Evolutionary conservation across 2,329 filamentous ascomycete species (phyloP), one percentile per base, ranked within the genome.

Genomic region (Colletotrichum sp.): DNA sequence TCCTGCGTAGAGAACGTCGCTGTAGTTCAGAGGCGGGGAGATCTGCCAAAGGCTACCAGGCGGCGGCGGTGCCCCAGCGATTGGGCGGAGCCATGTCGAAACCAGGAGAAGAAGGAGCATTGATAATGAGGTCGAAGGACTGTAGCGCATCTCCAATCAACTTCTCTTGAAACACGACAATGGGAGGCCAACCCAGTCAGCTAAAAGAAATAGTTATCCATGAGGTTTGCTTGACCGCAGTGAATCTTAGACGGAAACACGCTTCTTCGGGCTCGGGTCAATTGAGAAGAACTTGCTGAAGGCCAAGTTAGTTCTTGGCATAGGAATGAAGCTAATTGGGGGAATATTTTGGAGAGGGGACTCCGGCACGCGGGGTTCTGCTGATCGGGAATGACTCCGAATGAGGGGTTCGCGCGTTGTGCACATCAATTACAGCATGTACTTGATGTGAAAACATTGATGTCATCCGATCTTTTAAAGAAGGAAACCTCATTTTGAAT

Each of bases 1-100:
- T n/a, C 79, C 80, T 24, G 80, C 78, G 44, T 78, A 78, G n/a
- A 80, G 52, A 7, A 60, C 60, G 71, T 81, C 80, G 26, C 55
- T 78, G 59, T 80, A 81, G 74, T 81, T 75, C 15, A 81, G 57
- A 6, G 77, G 74, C 8, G 79, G 79, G 30, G 44, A 66, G 6
- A 80, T 78, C 18, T 71, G 75, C 79, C 79, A 80, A 30, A 78
- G 64, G 28, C n/a, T 78, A 5, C 28, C 69, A 2, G 77, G 76
- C 0, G 76, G 63, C 5, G 77, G 77, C 22, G 73, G 77, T 44
- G 39, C 57, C 10, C 44, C 44, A 22, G 44, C 44, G 44, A 48
- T 48, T 7, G 1, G 44, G 18, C 44, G 44, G 18, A 48, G 44
- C 44, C 18, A 48, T 22, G 44, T 7, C 5, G 10, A 12, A 22